Evolutionary conservation across 202 grass and related monocot genomes (phyloP).

Genomic region (Brachypodium distachyon): DNA sequence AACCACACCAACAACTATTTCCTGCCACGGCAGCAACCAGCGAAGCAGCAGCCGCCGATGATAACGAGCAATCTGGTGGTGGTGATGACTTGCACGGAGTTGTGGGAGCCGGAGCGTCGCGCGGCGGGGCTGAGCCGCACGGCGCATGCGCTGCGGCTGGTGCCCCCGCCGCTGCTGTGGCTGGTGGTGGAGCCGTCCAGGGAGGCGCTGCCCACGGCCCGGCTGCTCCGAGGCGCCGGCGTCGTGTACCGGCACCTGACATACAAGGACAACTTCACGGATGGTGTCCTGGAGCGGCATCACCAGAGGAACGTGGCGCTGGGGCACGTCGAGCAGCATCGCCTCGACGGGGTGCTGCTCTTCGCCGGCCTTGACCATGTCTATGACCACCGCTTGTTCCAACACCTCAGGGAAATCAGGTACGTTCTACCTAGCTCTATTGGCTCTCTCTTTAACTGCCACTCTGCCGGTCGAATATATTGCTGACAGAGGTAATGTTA

Average conservation of each 20-base stretch:
- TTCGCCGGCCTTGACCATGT: slow-evolving; percentile 54
- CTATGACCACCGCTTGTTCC: slow-evolving; percentile 53
- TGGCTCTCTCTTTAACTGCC: no score
- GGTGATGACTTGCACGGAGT: slow-evolving; percentile 32
- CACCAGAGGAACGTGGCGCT: slow-evolving; percentile 61
- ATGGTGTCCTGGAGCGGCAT: slow-evolving; percentile 21
- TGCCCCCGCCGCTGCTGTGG: slow-evolving; percentile 67
- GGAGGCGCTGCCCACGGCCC: slow-evolving; percentile 40
- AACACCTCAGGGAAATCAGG: slow-evolving; percentile 53
- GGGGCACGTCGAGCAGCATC: slow-evolving; percentile 60
- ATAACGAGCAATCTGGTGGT: no score
- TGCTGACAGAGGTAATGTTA: no score
- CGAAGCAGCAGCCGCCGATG: neutral
- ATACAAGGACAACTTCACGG: slow-evolving; percentile 42
- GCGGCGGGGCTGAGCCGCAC: slow-evolving; percentile 50
- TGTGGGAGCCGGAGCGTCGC: slow-evolving; percentile 15
- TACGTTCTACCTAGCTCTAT: no score
- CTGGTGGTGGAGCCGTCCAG: slow-evolving; percentile 45
- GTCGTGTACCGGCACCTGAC: slow-evolving; percentile 51
- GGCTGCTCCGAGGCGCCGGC: slow-evolving; percentile 48
- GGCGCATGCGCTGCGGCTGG: slow-evolving; percentile 52
- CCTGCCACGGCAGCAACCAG: no score
- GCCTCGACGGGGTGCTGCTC: slow-evolving; percentile 52
- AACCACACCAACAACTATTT: no score
- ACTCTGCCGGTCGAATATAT: no score